Conservation (phyloP, 192 early-diverging fungal species). For the Rhizophagus prolifer region DNA sequence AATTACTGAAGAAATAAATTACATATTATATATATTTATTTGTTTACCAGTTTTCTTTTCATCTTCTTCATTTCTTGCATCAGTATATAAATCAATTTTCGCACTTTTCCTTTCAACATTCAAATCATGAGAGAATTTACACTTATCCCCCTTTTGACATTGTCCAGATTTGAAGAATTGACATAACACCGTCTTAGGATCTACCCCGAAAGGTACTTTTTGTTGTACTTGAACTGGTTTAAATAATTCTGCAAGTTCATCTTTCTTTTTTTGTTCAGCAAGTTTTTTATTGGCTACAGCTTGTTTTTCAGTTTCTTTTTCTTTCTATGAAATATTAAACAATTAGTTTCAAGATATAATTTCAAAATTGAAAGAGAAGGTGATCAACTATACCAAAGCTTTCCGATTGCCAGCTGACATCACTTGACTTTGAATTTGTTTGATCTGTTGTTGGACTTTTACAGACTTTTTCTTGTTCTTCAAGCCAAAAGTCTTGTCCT, state of each 20-base stretch:
- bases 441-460: slow-evolving; percentile 88
- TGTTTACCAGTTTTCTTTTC: slow-evolving; percentile 45
- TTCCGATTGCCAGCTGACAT: slow-evolving; percentile 57
- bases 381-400: slow-evolving; percentile 33
- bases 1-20: neutral
- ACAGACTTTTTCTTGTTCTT: slow-evolving; percentile 98
- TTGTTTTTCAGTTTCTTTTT: slow-evolving; percentile 65
- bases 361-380: neutral
- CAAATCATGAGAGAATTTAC: slow-evolving; percentile 98
- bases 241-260: slow-evolving; percentile 88
- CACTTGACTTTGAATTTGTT: slow-evolving; percentile 88
- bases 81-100: slow-evolving; percentile 95
- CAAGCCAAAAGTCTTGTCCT: slow-evolving; percentile 98
- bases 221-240: slow-evolving; percentile 81
- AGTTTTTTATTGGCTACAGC: slow-evolving; percentile 65
- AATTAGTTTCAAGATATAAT: neutral
- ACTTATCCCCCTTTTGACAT: slow-evolving; percentile 88
- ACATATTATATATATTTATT: neutral
- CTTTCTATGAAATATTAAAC: slow-evolving; percentile 43
- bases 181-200: slow-evolving; percentile 96
- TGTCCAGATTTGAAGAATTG: slow-evolving; percentile 87
- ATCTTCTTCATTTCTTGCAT: slow-evolving; percentile 65
- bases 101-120: slow-evolving; percentile 84
- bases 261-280: slow-evolving; percentile 83
- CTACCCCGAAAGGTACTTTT: slow-evolving; percentile 97